These are phyloP conservation scores for Hemisphaericaspora lyxosophila DNA, from an alignment of 1,139 yeast genomes.

Conservation along the genomic window DNA sequence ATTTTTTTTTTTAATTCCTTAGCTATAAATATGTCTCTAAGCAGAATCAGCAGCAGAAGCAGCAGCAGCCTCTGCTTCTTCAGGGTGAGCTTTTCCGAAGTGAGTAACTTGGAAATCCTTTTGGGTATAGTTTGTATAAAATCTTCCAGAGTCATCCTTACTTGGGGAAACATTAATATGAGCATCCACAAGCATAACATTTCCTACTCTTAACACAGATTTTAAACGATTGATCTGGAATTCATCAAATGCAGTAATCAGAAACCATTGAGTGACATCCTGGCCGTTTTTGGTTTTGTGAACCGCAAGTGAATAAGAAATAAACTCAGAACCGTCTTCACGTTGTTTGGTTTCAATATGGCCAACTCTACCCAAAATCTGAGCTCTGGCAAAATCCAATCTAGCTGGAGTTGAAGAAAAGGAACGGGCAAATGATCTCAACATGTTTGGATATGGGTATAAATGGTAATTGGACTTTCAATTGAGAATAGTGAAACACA, in stretches of 20 bases:
- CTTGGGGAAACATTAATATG: conserved; percentile 41
- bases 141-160: conserved; percentile 27
- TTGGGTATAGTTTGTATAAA: conserved; percentile 38
- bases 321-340: conserved; percentile 37
- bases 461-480: background rate
- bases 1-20: no score
- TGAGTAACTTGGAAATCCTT: conserved; percentile 38
- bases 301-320: conserved; percentile 47
- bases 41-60: background rate
- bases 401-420: conserved; percentile 34
- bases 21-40: no score
- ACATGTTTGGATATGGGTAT: conserved; percentile 25
- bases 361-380: conserved; percentile 46
- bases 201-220: conserved; percentile 42
- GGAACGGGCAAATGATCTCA: conserved; percentile 32
- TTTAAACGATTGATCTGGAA: conserved; percentile 34
- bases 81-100: conserved; percentile 37
- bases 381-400: conserved; percentile 42
- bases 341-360: conserved; percentile 38
- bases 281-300: conserved; percentile 35
- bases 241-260: conserved; percentile 42
- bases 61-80: conserved; percentile 7
- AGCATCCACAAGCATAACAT: conserved; percentile 43
- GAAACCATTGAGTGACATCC: conserved; percentile 43
- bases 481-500: no score